Base-by-base conservation (phyloP, 768 basidiomycete species). In the Amanita subjunquillea region DNA sequence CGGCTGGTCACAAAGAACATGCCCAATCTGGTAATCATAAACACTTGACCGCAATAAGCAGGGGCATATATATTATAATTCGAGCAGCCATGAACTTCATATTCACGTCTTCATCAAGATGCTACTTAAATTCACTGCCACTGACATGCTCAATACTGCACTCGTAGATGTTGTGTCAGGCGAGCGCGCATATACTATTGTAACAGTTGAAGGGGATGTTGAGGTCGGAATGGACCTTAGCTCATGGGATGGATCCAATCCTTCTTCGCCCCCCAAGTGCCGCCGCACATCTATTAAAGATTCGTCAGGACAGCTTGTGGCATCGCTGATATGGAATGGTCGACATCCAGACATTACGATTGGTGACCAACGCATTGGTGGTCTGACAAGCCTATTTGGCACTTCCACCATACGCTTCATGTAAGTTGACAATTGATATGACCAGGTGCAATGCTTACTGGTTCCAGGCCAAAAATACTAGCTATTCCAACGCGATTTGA, bases 401-500 rank as follows among this genome's bases (percentile, higher is more conserved):
- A 70, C 77, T 10, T 71, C 74, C 15, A 76, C 72, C 20, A 72
- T 77, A 22, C 74, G 74, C 48, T 74, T 82, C 55, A 72, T 78
- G 81, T 81, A 57, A 46, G 76, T 62, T 12, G 13, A 4, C 6
- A 6, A 53, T 23, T n/a, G 20, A 44, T 41, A 7, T 51, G 10
- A 40, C 25, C 27, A 22, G 45, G 20, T 17, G 29, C 30, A 30
- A 36, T 58, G 6, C 23, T 54, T 45, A 37, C 55, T 41, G 55
- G 30, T 42, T 41, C 13, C 56, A 82, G 80, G 62, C 74, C 73
- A n/a, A 80, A 82, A 58, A 65, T 76, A 27, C 74, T 83, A n/a
- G 72, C 72, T 20, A 70, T 83, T 45, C 79, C 79, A 17, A 79
- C 79, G 6, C 75, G 80, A n/a, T 82, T 82, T 55, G 78, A 82